Evolutionary conservation across 208 protist species (phyloP).

Genomic region (Leptomonas seymouri): DNA sequence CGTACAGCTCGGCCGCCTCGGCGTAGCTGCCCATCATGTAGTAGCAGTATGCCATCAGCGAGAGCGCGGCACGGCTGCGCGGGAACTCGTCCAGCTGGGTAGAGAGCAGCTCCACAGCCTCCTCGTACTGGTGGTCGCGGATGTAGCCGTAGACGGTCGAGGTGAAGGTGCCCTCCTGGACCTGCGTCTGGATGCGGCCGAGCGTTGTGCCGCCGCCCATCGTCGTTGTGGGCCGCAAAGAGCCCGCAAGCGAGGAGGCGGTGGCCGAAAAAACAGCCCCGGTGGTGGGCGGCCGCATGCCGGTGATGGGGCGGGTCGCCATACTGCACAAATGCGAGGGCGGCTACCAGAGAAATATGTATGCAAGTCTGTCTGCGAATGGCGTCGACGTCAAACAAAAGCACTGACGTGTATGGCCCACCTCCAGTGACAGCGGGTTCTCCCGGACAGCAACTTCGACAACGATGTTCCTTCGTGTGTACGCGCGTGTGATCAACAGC

Average conservation of each 20-base stretch:
- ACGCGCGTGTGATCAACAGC: too few relatives aligned
- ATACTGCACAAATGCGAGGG: background rate
- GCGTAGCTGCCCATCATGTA: slow-evolving; percentile 95
- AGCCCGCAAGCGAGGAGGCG: slow-evolving; percentile 36
- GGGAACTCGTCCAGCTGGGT: slow-evolving; percentile 94
- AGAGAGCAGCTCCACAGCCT: slow-evolving; percentile 91
- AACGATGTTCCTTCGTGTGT: too few relatives aligned
- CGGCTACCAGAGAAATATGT: background rate
- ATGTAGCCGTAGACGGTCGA: slow-evolving; percentile 95
- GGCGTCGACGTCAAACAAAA: too few relatives aligned
- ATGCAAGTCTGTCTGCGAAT: background rate
- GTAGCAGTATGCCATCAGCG: slow-evolving; percentile 96
- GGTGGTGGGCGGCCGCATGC: slow-evolving; percentile 68
- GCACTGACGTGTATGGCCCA: too few relatives aligned
- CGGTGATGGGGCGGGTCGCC: slow-evolving; percentile 49
- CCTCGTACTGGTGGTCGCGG: slow-evolving; percentile 93
- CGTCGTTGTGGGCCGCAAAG: slow-evolving; percentile 80
- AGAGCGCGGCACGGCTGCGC: slow-evolving; percentile 95
- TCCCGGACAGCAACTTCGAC: too few relatives aligned
- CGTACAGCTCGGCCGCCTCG: slow-evolving; percentile 87
- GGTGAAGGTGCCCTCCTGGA: slow-evolving; percentile 96
- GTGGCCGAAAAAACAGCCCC: slow-evolving; percentile 36
- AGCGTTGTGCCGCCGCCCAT: slow-evolving; percentile 91
- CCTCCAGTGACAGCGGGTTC: too few relatives aligned
- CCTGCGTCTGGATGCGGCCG: slow-evolving; percentile 86